Base-by-base conservation (phyloP, 257 asterid species). In the Jacaranda copaia region DNA sequence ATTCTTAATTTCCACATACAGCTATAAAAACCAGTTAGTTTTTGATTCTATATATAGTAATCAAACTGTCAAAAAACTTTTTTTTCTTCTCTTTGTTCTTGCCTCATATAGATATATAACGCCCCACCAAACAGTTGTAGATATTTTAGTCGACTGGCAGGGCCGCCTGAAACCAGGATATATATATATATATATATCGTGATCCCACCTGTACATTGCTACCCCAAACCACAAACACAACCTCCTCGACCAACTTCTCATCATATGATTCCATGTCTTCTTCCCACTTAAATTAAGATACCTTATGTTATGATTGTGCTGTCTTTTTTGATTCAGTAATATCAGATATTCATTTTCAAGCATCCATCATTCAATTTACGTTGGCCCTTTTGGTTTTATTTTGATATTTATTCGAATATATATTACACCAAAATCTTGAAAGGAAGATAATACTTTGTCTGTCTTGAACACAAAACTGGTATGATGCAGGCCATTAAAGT, bases 211-310 rank as follows among this genome's bases (percentile, higher is more conserved):
- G 61, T 14, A 19, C 18, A 14, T 72, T 64, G 65, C 74, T 57
- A 64, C 80, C 68, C 80, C 19, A 64, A 77, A 68, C 76, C 51
- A 59, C 81, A 72, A 77, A 66, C 80, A 76, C 42, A 40, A 74
- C 70, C 19, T 46, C 78, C 78, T 45, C 61, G 46, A 67, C 75
- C 65, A 68, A 67, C 80, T 74, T 15, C 39, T 25, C 32, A 25
- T 25, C 20, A 61, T 39, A 75, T 75, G 61, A 78, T 78, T 75
- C 68, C 77, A 81, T 71, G 76, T 49, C 55, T 49, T 48, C 45
- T 55, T 39, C 56, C 42, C 57, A 25, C 74, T 68, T 68, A 19
- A 20, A 20, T 13, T 45, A 18, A 58, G 6, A 59, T 19, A 51
- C 53, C 55, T 48, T 15, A n/a, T 59, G 19, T 70, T 63, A 78